These are phyloP conservation scores for Talinum fruticosum DNA, from an alignment of 148 eudicot genomes.

Conservation along the genomic window DNA sequence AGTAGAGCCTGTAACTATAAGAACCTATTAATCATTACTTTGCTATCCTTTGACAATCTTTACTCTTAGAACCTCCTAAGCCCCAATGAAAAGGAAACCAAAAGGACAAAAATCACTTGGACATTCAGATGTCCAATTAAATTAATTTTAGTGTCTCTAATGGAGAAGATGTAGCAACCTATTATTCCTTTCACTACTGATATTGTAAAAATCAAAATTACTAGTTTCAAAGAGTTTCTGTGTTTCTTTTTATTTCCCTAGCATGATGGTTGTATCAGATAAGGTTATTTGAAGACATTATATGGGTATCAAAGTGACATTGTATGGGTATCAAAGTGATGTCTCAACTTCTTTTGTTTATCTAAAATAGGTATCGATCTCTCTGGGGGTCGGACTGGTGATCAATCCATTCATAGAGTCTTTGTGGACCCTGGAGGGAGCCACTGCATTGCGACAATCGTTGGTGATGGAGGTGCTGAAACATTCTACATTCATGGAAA, in stretches of 20 bases:
- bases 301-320: constrained; percentile 1
- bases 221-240: background rate
- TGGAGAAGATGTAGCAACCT: background rate
- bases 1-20: background rate
- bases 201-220: background rate
- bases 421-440: constrained; percentile 97
- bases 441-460: constrained; percentile 89
- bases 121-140: background rate
- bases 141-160: background rate
- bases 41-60: background rate
- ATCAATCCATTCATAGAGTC: constrained; percentile 84
- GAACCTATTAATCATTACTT: background rate
- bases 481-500: constrained; percentile 90
- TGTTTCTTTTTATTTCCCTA: too few relatives aligned
- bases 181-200: background rate
- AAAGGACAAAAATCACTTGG: background rate
- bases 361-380: constrained; percentile 72
- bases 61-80: background rate
- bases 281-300: background rate
- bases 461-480: constrained; percentile 86
- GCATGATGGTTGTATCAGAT: background rate
- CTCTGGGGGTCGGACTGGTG: constrained; percentile 82
- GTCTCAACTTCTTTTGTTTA: constrained; percentile 1
- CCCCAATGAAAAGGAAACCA: background rate
- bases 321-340: background rate